Evolutionary conservation across 129 eudicot species (phyloP).

Genomic region (Daucus carota): DNA sequence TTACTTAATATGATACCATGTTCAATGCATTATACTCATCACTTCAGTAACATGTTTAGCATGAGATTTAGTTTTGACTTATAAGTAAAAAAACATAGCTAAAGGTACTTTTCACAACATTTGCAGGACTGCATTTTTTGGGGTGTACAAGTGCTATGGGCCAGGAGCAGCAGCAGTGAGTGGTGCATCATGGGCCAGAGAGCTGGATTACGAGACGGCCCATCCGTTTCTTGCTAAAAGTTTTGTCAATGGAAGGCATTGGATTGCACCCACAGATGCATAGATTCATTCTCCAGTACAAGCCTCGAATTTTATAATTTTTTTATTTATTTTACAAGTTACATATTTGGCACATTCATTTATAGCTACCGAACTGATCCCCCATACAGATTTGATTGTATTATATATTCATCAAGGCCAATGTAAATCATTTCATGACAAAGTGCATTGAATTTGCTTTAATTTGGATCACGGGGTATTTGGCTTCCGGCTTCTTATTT

Average conservation of each 20-base stretch:
- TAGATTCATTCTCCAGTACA: slow-evolving; percentile 17
- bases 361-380: neutral
- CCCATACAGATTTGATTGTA: neutral
- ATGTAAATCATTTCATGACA: too few species aligned
- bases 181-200: slow-evolving; percentile 85
- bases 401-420: neutral
- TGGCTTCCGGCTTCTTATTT: too few species aligned
- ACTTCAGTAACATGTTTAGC: too few species aligned
- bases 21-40: neutral
- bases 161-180: slow-evolving; percentile 93
- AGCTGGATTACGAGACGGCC: slow-evolving; percentile 71
- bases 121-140: slow-evolving; percentile 90
- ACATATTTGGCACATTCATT: neutral
- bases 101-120: too few species aligned
- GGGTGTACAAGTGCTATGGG: slow-evolving; percentile 87
- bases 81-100: too few species aligned
- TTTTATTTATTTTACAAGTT: neutral
- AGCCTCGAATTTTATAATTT: neutral
- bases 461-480: too few species aligned
- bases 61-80: too few species aligned
- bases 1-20: neutral
- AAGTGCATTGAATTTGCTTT: too few species aligned
- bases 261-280: slow-evolving; percentile 91
- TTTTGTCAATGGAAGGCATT: slow-evolving; percentile 93
- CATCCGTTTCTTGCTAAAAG: slow-evolving; percentile 82